Evolutionary conservation across 192 early-diverging fungal genomes (phyloP).

Genomic region (Allomyces macrogynus): DNA sequence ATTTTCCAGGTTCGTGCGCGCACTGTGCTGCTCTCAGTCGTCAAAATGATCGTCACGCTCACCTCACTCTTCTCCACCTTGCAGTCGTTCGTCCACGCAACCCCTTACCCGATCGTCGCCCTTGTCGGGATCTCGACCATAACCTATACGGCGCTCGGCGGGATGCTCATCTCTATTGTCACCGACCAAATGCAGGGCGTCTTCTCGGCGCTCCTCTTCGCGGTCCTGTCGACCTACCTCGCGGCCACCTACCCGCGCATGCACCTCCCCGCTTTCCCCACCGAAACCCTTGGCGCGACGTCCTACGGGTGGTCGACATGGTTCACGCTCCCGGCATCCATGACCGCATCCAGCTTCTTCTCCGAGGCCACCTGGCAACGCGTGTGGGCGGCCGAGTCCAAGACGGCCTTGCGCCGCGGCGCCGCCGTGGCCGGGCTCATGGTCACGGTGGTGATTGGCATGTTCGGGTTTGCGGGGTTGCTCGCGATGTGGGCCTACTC

Average conservation of each 20-base stretch:
- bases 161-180: conserved; percentile 20
- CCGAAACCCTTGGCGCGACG: conserved; percentile 11
- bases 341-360: conserved; percentile 20
- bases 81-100: conserved; percentile 6
- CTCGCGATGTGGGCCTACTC: not conserved
- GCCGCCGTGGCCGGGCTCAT: conserved; percentile 13
- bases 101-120: conserved; percentile 14
- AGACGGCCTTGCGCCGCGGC: conserved; percentile 11
- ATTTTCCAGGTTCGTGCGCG: conserved; percentile 7
- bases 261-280: conserved; percentile 8
- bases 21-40: not conserved
- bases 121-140: conserved; percentile 22
- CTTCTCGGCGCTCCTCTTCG: conserved; percentile 9
- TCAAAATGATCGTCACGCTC: not conserved
- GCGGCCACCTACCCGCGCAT: conserved; percentile 14
- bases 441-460: conserved; percentile 13
- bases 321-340: conserved; percentile 15
- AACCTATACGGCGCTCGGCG: conserved; percentile 21
- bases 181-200: conserved; percentile 23
- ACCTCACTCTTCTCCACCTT: no score
- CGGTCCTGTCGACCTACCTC: conserved; percentile 15
- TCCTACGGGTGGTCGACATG: conserved; percentile 14
- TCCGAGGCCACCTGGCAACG: conserved; percentile 30
- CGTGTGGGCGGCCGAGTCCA: conserved; percentile 21
- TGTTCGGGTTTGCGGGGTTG: conserved; percentile 24